phyloP scores from a whole-genome alignment of 768 basidiomycete genomes.

The Lanmaoa rubissima region DNA sequence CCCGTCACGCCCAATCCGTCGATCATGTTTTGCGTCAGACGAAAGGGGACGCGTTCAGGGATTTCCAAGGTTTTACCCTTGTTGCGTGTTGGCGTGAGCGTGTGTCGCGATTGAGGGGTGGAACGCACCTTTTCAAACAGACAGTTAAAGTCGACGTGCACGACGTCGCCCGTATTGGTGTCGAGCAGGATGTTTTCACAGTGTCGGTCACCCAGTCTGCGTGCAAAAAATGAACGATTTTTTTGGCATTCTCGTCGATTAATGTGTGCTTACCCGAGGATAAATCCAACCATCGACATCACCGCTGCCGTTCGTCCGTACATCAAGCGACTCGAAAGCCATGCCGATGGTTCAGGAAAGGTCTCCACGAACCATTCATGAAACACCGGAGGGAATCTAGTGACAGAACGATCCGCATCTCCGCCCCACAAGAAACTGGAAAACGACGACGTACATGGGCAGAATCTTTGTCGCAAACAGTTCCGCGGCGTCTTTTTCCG shows the following conservation, averaged over 20 bases:
- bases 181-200: slow-evolving; percentile 96
- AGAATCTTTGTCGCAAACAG: slow-evolving; percentile 57
- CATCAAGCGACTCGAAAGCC: slow-evolving; percentile 84
- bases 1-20: slow-evolving; percentile 95
- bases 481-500: slow-evolving; percentile 50
- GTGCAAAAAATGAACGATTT: background rate
- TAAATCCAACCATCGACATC: slow-evolving; percentile 98
- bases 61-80: slow-evolving; percentile 82
- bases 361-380: slow-evolving; percentile 98
- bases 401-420: no score
- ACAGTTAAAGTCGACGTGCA: slow-evolving; percentile 98
- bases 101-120: no score
- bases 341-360: slow-evolving; percentile 94
- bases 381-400: slow-evolving; percentile 80
- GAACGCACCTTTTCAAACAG: slow-evolving; percentile 86
- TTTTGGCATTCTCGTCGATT: no score
- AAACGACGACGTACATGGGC: slow-evolving; percentile 43
- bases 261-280: slow-evolving; percentile 65
- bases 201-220: slow-evolving; percentile 95
- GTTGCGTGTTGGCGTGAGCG: background rate
- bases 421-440: no score
- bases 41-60: slow-evolving; percentile 91
- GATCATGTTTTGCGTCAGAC: slow-evolving; percentile 89
- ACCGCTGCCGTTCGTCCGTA: slow-evolving; percentile 92
- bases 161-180: slow-evolving; percentile 79